phyloP scores from a whole-genome alignment of 306 rosid species.

The Acacia crassicarpa region DNA sequence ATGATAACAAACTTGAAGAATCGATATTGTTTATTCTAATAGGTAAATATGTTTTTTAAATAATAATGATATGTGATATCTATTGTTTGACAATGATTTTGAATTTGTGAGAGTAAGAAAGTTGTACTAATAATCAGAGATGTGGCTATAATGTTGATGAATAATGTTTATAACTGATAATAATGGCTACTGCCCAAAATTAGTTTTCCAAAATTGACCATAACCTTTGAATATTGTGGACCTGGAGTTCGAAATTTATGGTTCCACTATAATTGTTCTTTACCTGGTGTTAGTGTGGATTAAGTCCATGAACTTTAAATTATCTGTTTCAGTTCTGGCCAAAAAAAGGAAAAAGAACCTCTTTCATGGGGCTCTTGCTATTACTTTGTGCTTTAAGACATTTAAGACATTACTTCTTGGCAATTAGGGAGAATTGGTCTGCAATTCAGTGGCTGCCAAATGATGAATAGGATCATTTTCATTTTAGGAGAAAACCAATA shows the following conservation, averaged over 20 bases:
- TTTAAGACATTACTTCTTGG: background rate
- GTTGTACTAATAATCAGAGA: background rate
- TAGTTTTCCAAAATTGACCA: background rate
- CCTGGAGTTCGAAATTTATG: constrained; percentile 12
- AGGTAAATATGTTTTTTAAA: background rate
- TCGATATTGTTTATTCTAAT: background rate
- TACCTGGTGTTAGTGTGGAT: background rate
- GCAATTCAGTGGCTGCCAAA: constrained; percentile 24
- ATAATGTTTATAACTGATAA: background rate
- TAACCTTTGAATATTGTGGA: background rate
- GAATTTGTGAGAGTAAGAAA: background rate
- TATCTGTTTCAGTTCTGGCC: background rate
- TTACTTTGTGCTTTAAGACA: background rate
- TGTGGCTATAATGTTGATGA: constrained; percentile 2
- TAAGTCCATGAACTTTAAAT: background rate
- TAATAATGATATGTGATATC: background rate
- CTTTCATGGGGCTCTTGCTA: background rate
- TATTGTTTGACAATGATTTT: background rate
- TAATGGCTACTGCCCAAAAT: background rate
- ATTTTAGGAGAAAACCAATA: background rate
- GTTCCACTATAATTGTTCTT: constrained; percentile 4
- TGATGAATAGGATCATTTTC: constrained; percentile 5
- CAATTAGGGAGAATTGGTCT: constrained; percentile 9
- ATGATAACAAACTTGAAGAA: background rate
- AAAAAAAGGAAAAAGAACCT: background rate